Evolutionary conservation across 345 rosid species (phyloP), one percentile per base, ranked within the genome.

Genomic region (Populus euphratica): DNA sequence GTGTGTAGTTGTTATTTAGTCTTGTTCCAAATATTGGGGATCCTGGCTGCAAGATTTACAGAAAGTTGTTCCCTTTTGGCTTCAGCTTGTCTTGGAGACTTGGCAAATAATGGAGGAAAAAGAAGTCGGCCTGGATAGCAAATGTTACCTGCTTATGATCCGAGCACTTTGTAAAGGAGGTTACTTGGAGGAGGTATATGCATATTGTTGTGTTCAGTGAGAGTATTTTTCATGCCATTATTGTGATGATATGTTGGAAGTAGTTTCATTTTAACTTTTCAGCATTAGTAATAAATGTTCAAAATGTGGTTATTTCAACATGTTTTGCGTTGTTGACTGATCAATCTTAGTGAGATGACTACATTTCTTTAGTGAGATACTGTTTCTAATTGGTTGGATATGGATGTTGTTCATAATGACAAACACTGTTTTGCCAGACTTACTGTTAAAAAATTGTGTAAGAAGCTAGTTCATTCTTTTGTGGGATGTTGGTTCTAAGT

Each of bases 31-130:
- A 14, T 47, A 47, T 47, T 14, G 6, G 50, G 16, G 50, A 47
- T 47, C 17, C 50, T 47, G 50, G 50, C 18, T 13, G 50, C 50
- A 13, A 47, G 17, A 13, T 47, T 39, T 47, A 47, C 50, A 38
- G 20, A 9, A 16, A 39, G 47, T 75, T 80, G 61, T 44, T 81
- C 74, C 77, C 73, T 81, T 68, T 77, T 63, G 31, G 74, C 70
- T 78, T 77, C 87, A 94, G 98, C 93, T 94, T 88, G 96, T 85
- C 78, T 85, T 94, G 93, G 97, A 93, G 85, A 93, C 93, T 61
- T 93, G 92, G 90, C 86, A 79, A 78, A 72, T 84, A 61, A 87
- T 90, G 89, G 86, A 86, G 83, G 91, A 90, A 75, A 93, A 82
- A 69, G 83, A 87, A 74, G 84, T 91, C 25, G 59, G 73, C 74